Conservation (phyloP, 306 rosid species). For the Oxytropis ochrocephala region DNA sequence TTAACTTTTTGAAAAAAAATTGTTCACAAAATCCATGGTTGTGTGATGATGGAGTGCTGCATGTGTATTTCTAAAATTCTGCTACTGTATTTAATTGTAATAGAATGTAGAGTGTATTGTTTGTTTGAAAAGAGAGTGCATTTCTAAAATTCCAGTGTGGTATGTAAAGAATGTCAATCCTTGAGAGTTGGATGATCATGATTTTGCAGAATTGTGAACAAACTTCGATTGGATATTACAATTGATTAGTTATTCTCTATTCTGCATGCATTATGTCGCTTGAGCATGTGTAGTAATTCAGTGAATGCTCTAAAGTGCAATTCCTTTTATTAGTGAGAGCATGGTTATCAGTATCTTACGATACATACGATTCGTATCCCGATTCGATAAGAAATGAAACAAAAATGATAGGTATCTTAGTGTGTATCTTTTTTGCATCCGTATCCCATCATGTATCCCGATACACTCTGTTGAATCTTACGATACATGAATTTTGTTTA, state of each 20-base stretch:
- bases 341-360: no score
- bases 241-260: not conserved
- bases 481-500: no score
- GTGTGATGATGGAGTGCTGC: conserved; percentile 1
- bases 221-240: not conserved
- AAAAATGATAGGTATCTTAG: no score
- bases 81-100: not conserved
- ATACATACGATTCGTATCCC: no score
- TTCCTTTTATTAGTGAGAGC: conserved; percentile 5
- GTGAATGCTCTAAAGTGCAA: not conserved
- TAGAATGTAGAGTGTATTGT: not conserved
- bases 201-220: not conserved
- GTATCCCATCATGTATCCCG: no score
- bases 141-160: not conserved
- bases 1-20: not conserved
- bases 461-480: no score
- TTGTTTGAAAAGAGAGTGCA: not conserved
- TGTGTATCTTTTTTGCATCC: no score
- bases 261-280: not conserved
- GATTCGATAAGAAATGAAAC: no score
- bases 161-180: not conserved
- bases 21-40: not conserved
- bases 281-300: not conserved
- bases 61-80: not conserved
- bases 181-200: not conserved